Conservation (phyloP, 2,329 filamentous ascomycete genomes). For the Diaporthe sp. region DNA sequence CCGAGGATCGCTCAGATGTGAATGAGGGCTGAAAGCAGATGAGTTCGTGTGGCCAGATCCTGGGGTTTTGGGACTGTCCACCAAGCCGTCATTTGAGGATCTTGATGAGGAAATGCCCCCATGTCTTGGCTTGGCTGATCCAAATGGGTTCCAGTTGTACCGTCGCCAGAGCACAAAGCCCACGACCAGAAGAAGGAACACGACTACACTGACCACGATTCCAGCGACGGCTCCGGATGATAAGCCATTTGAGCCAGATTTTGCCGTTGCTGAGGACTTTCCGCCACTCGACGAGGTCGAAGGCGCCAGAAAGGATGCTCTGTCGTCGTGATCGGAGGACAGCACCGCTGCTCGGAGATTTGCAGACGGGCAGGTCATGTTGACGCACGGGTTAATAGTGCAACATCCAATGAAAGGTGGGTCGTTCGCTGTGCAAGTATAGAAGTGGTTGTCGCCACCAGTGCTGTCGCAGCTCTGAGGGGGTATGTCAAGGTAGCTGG, state of each 20-base stretch:
- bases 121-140: not conserved
- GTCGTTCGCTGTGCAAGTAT: constrained; percentile 48
- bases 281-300: not conserved
- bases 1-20: not conserved
- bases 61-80: not conserved
- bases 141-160: constrained; percentile 20
- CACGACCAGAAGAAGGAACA: constrained; percentile 32
- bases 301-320: constrained; percentile 42
- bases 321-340: constrained; percentile 41
- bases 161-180: constrained; percentile 23
- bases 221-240: constrained; percentile 40
- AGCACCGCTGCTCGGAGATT: constrained; percentile 47
- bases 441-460: constrained; percentile 49
- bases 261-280: not conserved
- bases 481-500: constrained; percentile 47
- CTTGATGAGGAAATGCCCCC: not conserved
- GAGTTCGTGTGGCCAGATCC: not conserved
- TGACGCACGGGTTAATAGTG: constrained; percentile 50
- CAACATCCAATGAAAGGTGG: constrained; percentile 58
- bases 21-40: not conserved
- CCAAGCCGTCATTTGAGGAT: not conserved
- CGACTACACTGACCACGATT: constrained; percentile 34
- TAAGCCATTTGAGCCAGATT: constrained; percentile 8
- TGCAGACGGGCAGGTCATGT: constrained; percentile 45
- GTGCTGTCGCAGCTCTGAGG: constrained; percentile 51